Percentiles rank a stretch among this genome's conserved stretches.
Conservation (phyloP, 2,329 filamentous ascomycete species). For the Neofusicoccum ribis region DNA sequence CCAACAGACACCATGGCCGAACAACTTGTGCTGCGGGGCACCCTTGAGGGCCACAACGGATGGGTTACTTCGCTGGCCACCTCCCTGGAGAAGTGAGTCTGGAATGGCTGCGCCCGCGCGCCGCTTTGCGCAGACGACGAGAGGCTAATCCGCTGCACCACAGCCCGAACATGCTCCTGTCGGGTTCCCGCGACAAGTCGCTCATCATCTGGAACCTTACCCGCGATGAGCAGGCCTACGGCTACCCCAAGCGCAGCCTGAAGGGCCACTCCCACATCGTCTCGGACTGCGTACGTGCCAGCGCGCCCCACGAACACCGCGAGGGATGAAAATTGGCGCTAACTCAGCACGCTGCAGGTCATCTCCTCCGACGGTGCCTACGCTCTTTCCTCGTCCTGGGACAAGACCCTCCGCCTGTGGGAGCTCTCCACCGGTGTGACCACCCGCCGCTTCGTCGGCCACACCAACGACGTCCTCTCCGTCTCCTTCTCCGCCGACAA, state of each 20-base stretch:
- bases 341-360: conserved; percentile 60
- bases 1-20: conserved; percentile 68
- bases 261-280: conserved; percentile 99
- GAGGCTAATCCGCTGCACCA: conserved; percentile 33
- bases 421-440: conserved; percentile 96
- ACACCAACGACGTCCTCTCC: conserved; percentile 99
- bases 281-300: conserved; percentile 91
- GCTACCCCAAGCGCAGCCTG: conserved; percentile 98
- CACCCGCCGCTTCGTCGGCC: conserved; percentile 97
- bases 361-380: conserved; percentile 99
- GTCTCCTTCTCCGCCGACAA: conserved; percentile 99
- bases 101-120: neutral
- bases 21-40: conserved; percentile 94
- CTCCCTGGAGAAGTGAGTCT: conserved; percentile 92
- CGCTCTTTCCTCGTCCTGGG: conserved; percentile 97
- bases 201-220: conserved; percentile 99
- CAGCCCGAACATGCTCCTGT: conserved; percentile 99
- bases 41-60: conserved; percentile 98
- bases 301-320: conserved; percentile 22
- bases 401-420: conserved; percentile 99
- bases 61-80: conserved; percentile 99
- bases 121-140: conserved; percentile 17
- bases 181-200: conserved; percentile 94
- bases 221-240: conserved; percentile 96
- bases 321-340: conserved; percentile 35